Evolutionary conservation across 768 basidiomycete species (phyloP), one percentile per base, ranked within the genome.

Genomic region (Pluteus cervinus): DNA sequence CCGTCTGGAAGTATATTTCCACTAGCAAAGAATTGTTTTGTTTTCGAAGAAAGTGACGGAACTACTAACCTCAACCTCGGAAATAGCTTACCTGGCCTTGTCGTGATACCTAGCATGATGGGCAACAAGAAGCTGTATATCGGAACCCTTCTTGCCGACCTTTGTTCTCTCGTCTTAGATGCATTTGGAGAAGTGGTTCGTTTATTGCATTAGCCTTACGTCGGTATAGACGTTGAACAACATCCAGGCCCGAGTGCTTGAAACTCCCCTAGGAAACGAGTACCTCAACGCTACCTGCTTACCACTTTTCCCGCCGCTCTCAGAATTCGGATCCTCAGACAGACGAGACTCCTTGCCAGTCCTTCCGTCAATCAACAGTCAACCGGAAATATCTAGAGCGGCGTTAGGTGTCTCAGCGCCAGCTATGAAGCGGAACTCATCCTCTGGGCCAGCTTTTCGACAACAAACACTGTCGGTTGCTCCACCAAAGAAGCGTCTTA

Each of bases 71-170:
- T 76, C 21, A 75, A 78, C 42, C 63, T 76, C 23, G 70, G 71
- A 6, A 75, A 77, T 36, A 68, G 62, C 36, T 62, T 76, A 10
- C 67, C 75, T 18, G 82, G 83, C 12, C 55, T 92, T 24, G 75
- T 86, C 14, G 69, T 88, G 18, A 86, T 96, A 33, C 92, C 91
- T 3, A 77, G 73, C 44, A 74, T 80, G 48, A 87, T 91, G 77
- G 86, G 85, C 5, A 90, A 93, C 50, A 87, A 90, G 56, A 84
- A 78, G 48, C 59, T 89, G 21, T 92, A 93, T 55, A 71, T 98
- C 37, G 87, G 88, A 21, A 90, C 90, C 12, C 62, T 97, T 28
- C 61, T 99, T 39, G 90, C 89, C 12, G 90, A 91, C 52, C 60
- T 96, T 14, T 92, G 89, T 47, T 90, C 91, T 23, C 79, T 84